Evolutionary conservation across 257 asterid genomes (phyloP), one percentile per base, ranked within the genome.

Genomic region (Solanum infundibuliforme): DNA sequence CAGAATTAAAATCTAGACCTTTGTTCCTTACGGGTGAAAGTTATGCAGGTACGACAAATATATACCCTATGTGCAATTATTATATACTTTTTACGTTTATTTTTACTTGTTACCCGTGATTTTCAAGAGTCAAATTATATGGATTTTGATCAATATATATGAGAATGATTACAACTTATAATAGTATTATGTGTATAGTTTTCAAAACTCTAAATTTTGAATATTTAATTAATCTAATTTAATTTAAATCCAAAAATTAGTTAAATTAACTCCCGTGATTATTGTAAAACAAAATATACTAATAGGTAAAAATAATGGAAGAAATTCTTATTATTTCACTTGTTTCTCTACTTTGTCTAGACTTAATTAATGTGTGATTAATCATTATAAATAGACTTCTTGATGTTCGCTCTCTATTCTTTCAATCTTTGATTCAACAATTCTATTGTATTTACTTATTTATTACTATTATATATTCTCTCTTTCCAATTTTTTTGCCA

Each of bases 21-120:
- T 83, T 91, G 88, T 89, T 91, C 81, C 92, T 91, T n/a, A 83
- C 92, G 0, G 92, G 92, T 27, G 92, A 91, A 91, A 91, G 92
- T 83, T 91, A 91, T 71, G 91, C 92, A 91, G 92, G 92, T 89
- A 52, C 6, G 46, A 74, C 25, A 21, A 7, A 48, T 23, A 12
- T 71, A 38, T 11, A 35, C 55, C 38, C 34, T n/a, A 13, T 77
- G 13, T 13, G 25, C 3, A 41, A 41, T 77, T 39, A n/a, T 25
- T 25, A 27, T 21, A 36, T 23, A 14, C 12, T n/a, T 9, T 4
- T 6, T 55, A 6, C 0, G 11, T 7, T 20, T 20, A 55, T 20
- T 20, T 18, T 55, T 58, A 21, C 27, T 43, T 43, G 48, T 43
- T 43, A 43, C 2, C 18, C 55, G 55, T 1, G 2, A 58, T 58